Evolutionary conservation across 495 filamentous ascomycete species (phyloP).

Genomic region (Aspergillus nanangensis): DNA sequence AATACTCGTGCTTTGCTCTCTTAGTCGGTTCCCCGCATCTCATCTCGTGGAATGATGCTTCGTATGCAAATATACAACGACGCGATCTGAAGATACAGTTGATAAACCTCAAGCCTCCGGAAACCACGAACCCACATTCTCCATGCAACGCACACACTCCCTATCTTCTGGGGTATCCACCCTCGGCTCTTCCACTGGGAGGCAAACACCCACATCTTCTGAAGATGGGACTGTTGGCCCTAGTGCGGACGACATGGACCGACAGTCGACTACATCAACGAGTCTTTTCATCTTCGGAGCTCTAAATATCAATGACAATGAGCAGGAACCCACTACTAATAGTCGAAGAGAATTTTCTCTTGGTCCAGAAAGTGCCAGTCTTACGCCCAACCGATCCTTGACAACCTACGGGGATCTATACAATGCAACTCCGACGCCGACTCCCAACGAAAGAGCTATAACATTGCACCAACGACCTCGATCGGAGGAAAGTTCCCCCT

Average conservation of each 20-base stretch:
- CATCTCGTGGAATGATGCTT: no score
- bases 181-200: no score
- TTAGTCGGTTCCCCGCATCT: no score
- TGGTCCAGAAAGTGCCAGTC: background rate
- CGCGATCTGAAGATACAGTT: no score
- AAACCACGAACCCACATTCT: no score
- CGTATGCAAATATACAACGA: no score
- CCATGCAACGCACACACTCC: no score
- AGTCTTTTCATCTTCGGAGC: background rate
- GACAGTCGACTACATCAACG: constrained; percentile 1
- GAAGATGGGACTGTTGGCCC: background rate
- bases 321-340: background rate
- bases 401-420: constrained; percentile 9
- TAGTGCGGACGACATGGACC: background rate
- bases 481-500: background rate
- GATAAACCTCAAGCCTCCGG: no score
- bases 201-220: constrained; percentile 7
- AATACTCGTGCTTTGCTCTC: no score
- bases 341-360: background rate
- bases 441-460: background rate
- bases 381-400: background rate
- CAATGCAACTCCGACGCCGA: constrained; percentile 9
- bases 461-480: background rate
- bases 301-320: background rate
- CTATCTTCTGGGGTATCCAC: no score